Evolutionary conservation across 192 early-diverging fungal species (phyloP), one percentile per base, ranked within the genome.

Genomic region (Oehlia diaphana): DNA sequence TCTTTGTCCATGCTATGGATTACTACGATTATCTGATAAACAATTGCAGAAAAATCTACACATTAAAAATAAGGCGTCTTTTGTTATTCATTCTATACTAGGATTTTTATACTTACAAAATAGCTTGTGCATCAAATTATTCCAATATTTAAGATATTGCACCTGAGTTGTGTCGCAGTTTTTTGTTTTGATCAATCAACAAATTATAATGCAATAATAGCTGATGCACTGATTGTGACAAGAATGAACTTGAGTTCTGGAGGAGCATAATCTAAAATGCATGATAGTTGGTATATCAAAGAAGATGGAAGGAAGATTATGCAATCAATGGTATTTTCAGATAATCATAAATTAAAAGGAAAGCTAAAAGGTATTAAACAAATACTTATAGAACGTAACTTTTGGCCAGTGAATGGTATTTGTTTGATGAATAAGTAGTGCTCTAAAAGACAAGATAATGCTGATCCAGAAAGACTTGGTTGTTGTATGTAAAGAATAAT

Each of bases 361-460:
- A 37, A 83, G 50, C 79, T 71, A 47, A 83, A 83, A 66, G 79
- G 82, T 72, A 83, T 83, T 33, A 72, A 83, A 77, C 39, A 72
- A 72, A 63, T 83, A 47, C 73, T 81, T 63, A 64, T 13, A 16
- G 77, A 83, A 63, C 58, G 31, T 28, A 71, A 74, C n/a, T 42
- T 81, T 28, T 83, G 77, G 72, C 72, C 50, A 78, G 62, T 9
- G 23, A 28, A 77, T 72, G 71, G 71, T 23, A 28, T 82, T 19
- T 4, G 39, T 35, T 76, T 70, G 47, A 61, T 26, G 58, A 79
- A 77, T 65, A 49, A 65, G 39, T 23, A 74, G 28, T 82, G 81
- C 79, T 63, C 21, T 47, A 64, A 35, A 63, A 67, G 62, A 65
- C 49, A 68, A 7, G 69, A 78, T 62, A 7, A 70, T 58, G 53